Conservation (phyloP, 1,139 yeast genomes). For the Wickerhamiella infanticola region DNA sequence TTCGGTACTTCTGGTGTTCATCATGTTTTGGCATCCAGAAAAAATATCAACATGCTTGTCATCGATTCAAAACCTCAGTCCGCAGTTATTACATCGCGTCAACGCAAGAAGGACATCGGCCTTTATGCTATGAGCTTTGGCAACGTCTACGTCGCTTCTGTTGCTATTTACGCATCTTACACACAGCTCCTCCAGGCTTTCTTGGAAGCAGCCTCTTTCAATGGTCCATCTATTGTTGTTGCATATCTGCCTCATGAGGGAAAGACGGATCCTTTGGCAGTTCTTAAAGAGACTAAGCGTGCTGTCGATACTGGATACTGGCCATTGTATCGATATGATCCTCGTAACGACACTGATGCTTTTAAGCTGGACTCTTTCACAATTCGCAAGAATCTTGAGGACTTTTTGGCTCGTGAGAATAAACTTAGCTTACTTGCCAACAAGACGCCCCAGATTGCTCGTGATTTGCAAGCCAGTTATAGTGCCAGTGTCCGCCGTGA, state of each 20-base stretch:
- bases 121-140: constrained; percentile 92
- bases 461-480: constrained; percentile 49
- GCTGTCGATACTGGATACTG: constrained; percentile 91
- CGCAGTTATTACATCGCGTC: constrained; percentile 20
- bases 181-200: constrained; percentile 84
- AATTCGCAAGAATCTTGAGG: constrained; percentile 58
- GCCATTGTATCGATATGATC: constrained; percentile 86
- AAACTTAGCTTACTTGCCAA: constrained; percentile 60
- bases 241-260: constrained; percentile 81
- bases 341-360: constrained; percentile 30
- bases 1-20: constrained; percentile 88
- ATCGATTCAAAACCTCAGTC: constrained; percentile 84
- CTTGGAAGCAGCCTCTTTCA: constrained; percentile 71
- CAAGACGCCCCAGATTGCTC: constrained; percentile 59
- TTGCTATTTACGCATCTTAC: constrained; percentile 84
- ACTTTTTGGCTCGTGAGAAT: constrained; percentile 80
- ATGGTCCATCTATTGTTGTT: constrained; percentile 82
- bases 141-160: constrained; percentile 81
- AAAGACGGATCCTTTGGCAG: constrained; percentile 51
- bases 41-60: constrained; percentile 69
- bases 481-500: constrained; percentile 46
- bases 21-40: constrained; percentile 57
- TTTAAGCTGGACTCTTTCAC: constrained; percentile 78
- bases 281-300: constrained; percentile 71
- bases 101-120: constrained; percentile 85